Base-by-base conservation (phyloP, 805 yeast species). In the Wickerhamomyces subpelliculosus region DNA sequence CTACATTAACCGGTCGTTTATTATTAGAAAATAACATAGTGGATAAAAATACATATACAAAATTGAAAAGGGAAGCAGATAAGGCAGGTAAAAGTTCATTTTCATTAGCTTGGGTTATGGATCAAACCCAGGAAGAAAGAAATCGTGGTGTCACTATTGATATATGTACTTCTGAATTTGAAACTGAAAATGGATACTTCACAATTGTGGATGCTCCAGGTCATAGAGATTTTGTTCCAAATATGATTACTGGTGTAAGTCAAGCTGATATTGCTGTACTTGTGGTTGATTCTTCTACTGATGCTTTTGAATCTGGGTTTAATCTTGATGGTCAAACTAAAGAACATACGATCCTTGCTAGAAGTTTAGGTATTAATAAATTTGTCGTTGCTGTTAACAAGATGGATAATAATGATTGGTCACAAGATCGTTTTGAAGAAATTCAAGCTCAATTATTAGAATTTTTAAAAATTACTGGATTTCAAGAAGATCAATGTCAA, bases 1-100 rank as follows among this genome's bases (percentile, higher is more conserved):
- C 97, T 48, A 89, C 97, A 64, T 84, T 96, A 70, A 89, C 97
- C 67, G 97, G 97, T 69, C 96, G 89, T 81, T 80, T 89, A 73
- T 82, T 89, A 65, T 84, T 73, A 83, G 89, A 88, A 87, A 83
- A 94, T 72, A 95, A 96, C 75, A 95, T 89, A 72, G 84, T 86
- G 60, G 95, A 88, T 73, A 84, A 85, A 83, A 83, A 95, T 76
- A 84, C 95, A 65, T 87, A 86, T 65, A 95, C 84, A 78, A 88
- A 86, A 85, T 80, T 87, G 72, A 94, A 86, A 77, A 83, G 87
- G 80, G 96, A 88, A 75, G 96, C 96, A 64, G 95, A 93, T 64
- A 95, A 87, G 72, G 84, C 84, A 67, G 95, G 95, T 64, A 86
- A 85, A 80, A 93, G 95, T 72, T 87, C 96, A 64, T 88, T 87